These are phyloP conservation scores for Camelina neglecta DNA, from an alignment of 345 rosid genomes.

Conservation along the genomic window DNA sequence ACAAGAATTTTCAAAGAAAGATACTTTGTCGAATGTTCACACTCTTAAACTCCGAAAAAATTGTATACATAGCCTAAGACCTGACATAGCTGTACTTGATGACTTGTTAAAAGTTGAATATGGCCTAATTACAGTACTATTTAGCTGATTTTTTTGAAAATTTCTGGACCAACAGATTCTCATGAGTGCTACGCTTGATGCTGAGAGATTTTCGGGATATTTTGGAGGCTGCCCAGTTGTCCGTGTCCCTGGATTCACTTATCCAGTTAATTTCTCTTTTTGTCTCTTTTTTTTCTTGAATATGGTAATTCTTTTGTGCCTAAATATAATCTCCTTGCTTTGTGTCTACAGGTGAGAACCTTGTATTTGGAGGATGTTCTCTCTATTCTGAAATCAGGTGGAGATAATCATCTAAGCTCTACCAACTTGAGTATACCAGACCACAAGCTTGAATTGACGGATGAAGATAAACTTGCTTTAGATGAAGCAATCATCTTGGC, in stretches of 20 bases:
- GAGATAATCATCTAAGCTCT: slow-evolving; percentile 62
- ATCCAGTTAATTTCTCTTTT: slow-evolving; percentile 64
- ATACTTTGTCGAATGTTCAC: neutral
- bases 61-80: slow-evolving; percentile 15
- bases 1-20: neutral
- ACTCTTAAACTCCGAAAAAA: neutral
- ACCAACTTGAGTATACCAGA: slow-evolving; percentile 42
- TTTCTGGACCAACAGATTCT: slow-evolving; percentile 57
- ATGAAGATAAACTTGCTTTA: slow-evolving; percentile 69
- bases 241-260: slow-evolving; percentile 88
- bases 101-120: slow-evolving; percentile 14
- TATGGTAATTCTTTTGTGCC: slow-evolving; percentile 23
- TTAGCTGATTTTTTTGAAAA: slow-evolving; percentile 21
- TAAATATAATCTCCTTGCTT: slow-evolving; percentile 30
- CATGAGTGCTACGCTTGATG: slow-evolving; percentile 97
- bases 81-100: slow-evolving; percentile 17
- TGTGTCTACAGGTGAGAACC: slow-evolving; percentile 65
- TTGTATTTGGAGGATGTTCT: slow-evolving; percentile 86
- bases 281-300: slow-evolving; percentile 3
- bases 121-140: neutral
- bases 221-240: slow-evolving; percentile 96
- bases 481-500: slow-evolving; percentile 86
- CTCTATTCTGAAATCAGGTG: slow-evolving; percentile 64
- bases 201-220: slow-evolving; percentile 86
- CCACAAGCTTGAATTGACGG: slow-evolving; percentile 54